Percentiles rank a stretch among this genome's conserved stretches.
Conservation (phyloP, 2,329 filamentous ascomycete genomes). For the Sporothrix variecibatus region DNA sequence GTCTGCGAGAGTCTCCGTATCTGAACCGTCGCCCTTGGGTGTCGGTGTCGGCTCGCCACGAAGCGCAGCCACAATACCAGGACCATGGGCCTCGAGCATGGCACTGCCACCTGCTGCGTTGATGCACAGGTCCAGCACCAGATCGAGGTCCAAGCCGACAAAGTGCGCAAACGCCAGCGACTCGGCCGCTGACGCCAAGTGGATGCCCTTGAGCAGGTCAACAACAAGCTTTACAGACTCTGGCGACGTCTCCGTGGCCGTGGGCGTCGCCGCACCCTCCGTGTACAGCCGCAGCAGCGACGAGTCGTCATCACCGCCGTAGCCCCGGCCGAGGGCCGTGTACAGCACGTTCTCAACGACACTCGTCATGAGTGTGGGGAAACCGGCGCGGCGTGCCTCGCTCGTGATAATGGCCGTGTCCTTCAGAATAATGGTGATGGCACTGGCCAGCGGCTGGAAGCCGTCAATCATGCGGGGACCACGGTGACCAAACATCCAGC, state of each 20-base stretch:
- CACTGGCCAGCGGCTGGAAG: slow-evolving; percentile 58
- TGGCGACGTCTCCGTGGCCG: background rate
- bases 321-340: slow-evolving; percentile 59
- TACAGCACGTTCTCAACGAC: slow-evolving; percentile 68
- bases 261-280: slow-evolving; percentile 38
- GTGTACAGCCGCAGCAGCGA: slow-evolving; percentile 47
- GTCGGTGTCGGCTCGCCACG: slow-evolving; percentile 34
- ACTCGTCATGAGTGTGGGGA: slow-evolving; percentile 62
- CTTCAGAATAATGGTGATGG: slow-evolving; percentile 62
- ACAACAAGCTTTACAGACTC: slow-evolving; percentile 38
- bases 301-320: slow-evolving; percentile 48
- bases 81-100: slow-evolving; percentile 43
- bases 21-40: slow-evolving; percentile 29
- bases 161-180: slow-evolving; percentile 45
- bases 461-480: slow-evolving; percentile 56
- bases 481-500: slow-evolving; percentile 65
- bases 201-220: slow-evolving; percentile 46
- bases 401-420: slow-evolving; percentile 68
- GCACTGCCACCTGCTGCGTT: slow-evolving; percentile 49
- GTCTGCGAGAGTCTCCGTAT: slow-evolving; percentile 35
- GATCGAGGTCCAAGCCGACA: slow-evolving; percentile 48
- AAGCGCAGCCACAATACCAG: slow-evolving; percentile 43
- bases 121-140: slow-evolving; percentile 48
- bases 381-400: slow-evolving; percentile 58
- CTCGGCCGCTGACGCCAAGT: slow-evolving; percentile 48